phyloP scores from a whole-genome alignment of 2,329 filamentous ascomycete genomes.

The Phaeosphaeriaceae sp. region DNA sequence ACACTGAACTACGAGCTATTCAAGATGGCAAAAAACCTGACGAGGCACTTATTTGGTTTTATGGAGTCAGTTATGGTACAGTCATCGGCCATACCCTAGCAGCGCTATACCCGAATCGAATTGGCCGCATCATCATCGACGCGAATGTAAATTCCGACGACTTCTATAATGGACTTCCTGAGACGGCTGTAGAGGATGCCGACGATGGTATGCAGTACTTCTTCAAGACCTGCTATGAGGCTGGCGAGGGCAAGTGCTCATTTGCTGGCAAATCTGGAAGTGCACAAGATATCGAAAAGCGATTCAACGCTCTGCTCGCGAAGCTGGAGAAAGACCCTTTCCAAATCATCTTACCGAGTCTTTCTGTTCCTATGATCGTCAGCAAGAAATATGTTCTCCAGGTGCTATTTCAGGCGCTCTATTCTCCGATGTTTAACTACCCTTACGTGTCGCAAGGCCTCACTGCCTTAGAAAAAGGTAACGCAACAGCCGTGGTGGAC shows the following conservation, averaged over 20 bases:
- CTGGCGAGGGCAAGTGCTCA: conserved; percentile 41
- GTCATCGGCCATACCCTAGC: conserved; percentile 54
- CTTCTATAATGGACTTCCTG: conserved; percentile 9
- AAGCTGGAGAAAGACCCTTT: conserved; percentile 27
- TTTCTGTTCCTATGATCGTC: background rate
- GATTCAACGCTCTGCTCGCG: conserved; percentile 9
- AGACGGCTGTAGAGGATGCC: background rate
- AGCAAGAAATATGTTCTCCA: background rate
- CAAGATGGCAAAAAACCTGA: conserved; percentile 24
- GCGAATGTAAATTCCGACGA: conserved; percentile 46
- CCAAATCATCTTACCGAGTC: background rate
- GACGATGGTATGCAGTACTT: conserved; percentile 51
- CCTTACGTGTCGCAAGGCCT: conserved; percentile 1
- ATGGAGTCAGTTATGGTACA: conserved; percentile 53
- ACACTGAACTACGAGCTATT: conserved; percentile 24
- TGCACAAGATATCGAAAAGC: conserved; percentile 8
- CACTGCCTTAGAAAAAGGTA: background rate
- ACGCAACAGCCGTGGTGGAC: no score
- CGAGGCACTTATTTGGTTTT: conserved; percentile 45
- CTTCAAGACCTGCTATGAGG: conserved; percentile 59
- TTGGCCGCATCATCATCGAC: conserved; percentile 49
- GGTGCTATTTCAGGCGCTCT: background rate
- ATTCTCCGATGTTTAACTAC: background rate
- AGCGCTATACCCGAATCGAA: conserved; percentile 49
- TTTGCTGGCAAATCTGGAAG: conserved; percentile 7